Base-by-base conservation (phyloP, 176 grass and related monocot genomes). In the Oryza coarctata region DNA sequence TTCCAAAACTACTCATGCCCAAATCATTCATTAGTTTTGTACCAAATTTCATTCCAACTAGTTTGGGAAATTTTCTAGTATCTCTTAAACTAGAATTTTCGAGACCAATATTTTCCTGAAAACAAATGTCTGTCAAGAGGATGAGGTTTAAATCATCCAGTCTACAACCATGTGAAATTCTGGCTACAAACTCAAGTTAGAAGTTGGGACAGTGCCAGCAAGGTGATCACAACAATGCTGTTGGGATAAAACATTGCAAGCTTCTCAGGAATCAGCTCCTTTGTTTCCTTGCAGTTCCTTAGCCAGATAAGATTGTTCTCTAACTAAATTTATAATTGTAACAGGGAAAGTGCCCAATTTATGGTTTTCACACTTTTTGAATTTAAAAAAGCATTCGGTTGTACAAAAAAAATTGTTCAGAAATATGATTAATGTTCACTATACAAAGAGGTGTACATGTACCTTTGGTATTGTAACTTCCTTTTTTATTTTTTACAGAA, bases 11-110 rank as follows among this genome's bases (percentile, higher is more conserved):
- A 44, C 2, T 32, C 25, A 26, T 45, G 22, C 70, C 5, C 14
- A 75, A 63, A 79, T 35, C 2, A 78, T 31, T 64, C n/a, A 20
- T 62, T 41, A 77, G 20, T 70, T 32, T 60, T 52, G 41, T 74
- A 41, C 27, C n/a, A 34, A 41, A n/a, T 45, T 70, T 78, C 35
- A 26, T 62, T 77, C 70, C 28, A 47, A 35, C 10, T 78, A 77
- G 17, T 62, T 70, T 58, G 30, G 4, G 18, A 22, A 34, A 26
- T 17, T 26, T 50, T 38, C 50, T 20, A 55, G 28, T 67, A 31
- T 52, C 32, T 34, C 41, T 34, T 35, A 68, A 35, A 27, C 15
- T 68, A 26, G 31, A 75, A 63, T 77, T 28, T 17, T 65, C 1
- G 11, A 41, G 25, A 11, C 22, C 22, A 49, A 15, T 38, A 67